These are phyloP conservation scores for Adenanthera pavonina DNA, from an alignment of 306 rosid genomes.

Conservation along the genomic window DNA sequence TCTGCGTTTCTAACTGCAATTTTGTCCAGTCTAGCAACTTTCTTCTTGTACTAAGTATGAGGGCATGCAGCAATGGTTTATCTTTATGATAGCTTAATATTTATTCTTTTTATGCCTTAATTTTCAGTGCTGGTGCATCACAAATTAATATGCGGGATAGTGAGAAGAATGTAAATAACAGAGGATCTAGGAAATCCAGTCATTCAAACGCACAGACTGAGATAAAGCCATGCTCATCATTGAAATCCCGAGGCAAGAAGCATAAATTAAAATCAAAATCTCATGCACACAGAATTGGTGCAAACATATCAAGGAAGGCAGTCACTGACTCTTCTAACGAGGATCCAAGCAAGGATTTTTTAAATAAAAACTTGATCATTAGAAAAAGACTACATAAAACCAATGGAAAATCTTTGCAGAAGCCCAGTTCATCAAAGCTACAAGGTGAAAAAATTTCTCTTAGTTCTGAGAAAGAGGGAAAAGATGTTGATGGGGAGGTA, in stretches of 20 bases:
- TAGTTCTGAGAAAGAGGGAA: slow-evolving; percentile 41
- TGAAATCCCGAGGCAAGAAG: slow-evolving; percentile 52
- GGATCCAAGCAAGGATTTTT: slow-evolving; percentile 46
- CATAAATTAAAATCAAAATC: slow-evolving; percentile 51
- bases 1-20: slow-evolving; percentile 13
- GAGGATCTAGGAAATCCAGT: slow-evolving; percentile 52
- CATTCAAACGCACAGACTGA: slow-evolving; percentile 47
- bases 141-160: slow-evolving; percentile 58
- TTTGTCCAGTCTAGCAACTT: neutral
- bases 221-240: slow-evolving; percentile 45
- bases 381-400: slow-evolving; percentile 34
- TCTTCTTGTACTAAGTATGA: slow-evolving; percentile 8
- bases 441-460: slow-evolving; percentile 44
- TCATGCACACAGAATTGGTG: slow-evolving; percentile 37
- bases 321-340: slow-evolving; percentile 43
- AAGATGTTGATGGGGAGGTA: slow-evolving; percentile 45
- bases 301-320: slow-evolving; percentile 50
- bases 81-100: neutral
- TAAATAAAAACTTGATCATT: slow-evolving; percentile 43
- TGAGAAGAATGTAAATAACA: slow-evolving; percentile 49
- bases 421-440: slow-evolving; percentile 46
- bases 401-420: slow-evolving; percentile 50
- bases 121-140: slow-evolving; percentile 46
- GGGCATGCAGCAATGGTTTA: slow-evolving; percentile 8
- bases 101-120: slow-evolving; percentile 19